Evolutionary conservation across 2,329 filamentous ascomycete genomes (phyloP).

Genomic region (Sarocladium strictum): DNA sequence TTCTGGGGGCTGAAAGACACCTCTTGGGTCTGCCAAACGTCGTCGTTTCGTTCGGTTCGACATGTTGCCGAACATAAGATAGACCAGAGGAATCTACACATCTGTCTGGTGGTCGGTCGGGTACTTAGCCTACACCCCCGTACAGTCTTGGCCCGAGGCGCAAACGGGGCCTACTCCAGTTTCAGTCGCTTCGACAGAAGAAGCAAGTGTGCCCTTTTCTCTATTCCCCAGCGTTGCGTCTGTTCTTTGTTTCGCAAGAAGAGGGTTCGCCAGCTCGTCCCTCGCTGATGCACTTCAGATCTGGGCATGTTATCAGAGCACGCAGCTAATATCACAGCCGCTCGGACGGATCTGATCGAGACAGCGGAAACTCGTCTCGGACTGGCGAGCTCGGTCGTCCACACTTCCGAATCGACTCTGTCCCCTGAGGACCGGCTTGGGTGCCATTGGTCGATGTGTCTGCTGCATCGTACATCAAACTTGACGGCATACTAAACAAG

Average conservation of each 20-base stretch:
- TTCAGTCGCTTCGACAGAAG: conserved; percentile 8
- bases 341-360: conserved; percentile 8
- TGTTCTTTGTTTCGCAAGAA: conserved; percentile 6
- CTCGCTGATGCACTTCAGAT: background rate
- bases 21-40: too few species aligned
- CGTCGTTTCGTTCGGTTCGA: conserved; percentile 4
- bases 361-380: background rate
- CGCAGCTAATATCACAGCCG: conserved; percentile 2
- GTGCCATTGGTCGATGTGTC: conserved; percentile 7
- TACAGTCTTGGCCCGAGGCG: background rate
- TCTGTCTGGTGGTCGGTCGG: background rate
- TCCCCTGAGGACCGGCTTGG: background rate
- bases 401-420: background rate
- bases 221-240: background rate
- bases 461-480: conserved; percentile 9
- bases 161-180: conserved; percentile 4
- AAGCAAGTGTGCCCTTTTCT: background rate
- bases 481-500: conserved; percentile 9
- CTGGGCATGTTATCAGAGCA: conserved; percentile 3
- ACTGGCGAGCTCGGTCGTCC: conserved; percentile 4
- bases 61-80: background rate
- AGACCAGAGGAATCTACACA: background rate
- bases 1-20: background rate
- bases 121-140: background rate
- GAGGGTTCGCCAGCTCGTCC: background rate